A percentile compares a stretch with the other conserved stretches of the same genome.
phyloP scores from a whole-genome alignment of 306 rosid species.

The Notholithocarpus densiflorus region DNA sequence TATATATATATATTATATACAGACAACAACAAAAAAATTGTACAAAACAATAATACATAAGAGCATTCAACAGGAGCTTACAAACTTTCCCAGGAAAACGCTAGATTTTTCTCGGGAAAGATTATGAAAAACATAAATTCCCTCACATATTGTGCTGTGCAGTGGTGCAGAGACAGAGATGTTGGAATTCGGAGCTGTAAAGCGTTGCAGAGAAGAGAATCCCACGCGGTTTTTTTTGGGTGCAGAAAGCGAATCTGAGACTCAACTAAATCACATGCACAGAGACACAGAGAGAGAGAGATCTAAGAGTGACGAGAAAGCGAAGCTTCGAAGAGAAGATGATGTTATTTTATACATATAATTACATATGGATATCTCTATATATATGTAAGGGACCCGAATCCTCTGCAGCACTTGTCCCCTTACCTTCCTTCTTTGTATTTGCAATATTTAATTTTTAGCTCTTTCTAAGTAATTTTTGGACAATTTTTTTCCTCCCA shows the following conservation, averaged over 20 bases:
- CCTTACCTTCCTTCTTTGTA: too few species aligned
- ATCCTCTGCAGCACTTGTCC: neutral
- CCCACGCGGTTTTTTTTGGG: slow-evolving; percentile 1
- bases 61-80: neutral
- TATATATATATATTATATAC: too few species aligned
- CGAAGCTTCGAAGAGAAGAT: slow-evolving; percentile 34
- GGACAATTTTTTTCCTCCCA: too few species aligned
- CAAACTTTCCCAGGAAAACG: neutral
- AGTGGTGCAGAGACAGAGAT: neutral
- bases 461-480: too few species aligned
- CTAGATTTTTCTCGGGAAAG: neutral
- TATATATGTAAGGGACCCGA: neutral
- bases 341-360: too few species aligned
- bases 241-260: neutral
- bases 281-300: neutral
- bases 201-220: neutral
- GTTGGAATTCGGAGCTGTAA: slow-evolving; percentile 16
- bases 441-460: too few species aligned
- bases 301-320: slow-evolving; percentile 24
- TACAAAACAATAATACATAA: too few species aligned
- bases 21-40: too few species aligned
- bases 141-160: neutral
- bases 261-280: slow-evolving; percentile 5
- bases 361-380: neutral
- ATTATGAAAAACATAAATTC: neutral